Evolutionary conservation across 2,329 filamentous ascomycete genomes (phyloP), one percentile per base, ranked within the genome.

Genomic region (Trichoderma semiorbis): DNA sequence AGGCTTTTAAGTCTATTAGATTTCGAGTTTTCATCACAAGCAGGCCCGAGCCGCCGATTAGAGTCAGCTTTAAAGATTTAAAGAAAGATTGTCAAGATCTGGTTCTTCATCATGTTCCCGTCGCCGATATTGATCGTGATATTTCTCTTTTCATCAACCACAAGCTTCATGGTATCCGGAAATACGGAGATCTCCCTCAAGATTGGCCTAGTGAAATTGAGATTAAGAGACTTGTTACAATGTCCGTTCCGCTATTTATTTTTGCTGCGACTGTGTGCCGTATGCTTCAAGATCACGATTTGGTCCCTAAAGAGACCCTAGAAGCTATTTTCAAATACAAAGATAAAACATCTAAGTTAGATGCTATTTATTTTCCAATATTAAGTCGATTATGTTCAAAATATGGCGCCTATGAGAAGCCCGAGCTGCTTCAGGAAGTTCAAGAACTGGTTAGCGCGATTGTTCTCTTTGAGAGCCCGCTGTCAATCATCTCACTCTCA

Each of bases 241-340:
- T 47, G 10, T 47, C 39, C 10, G 4, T 8, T 47, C 39, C 39
- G 18, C 8, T 47, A 21, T 47, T 47, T 2, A 47, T 47, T 11
- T 47, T 11, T 11, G 39, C 39, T 11, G 39, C 39, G 0, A 47
- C 39, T n/a, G 18, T 11, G 8, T 47, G 39, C 8, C 39, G 39
- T 0, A 47, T 47, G 39, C 18, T 47, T 47, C 39, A 47, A 21
- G 39, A 47, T 11, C 10, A 47, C 18, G 39, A 47, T 21, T 18
- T 47, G 0, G 18, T 1, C 18, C 39, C 39, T 0, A n/a, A 47
- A 2, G 4, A 47, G n/a, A 0, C 18, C 8, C 1, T 47, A 1
- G 43, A 47, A 12, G 43, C 12, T 6, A 2, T 47, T 3, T 12
- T 47, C 8, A 11, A 21, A 47, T 47, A 47, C 3, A 1, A 47